Percentiles rank a stretch among this genome's conserved stretches.
These are phyloP conservation scores for Aureococcus anophagefferens DNA, from an alignment of 108 stramenopile genomes.

Conservation along the genomic window DNA sequence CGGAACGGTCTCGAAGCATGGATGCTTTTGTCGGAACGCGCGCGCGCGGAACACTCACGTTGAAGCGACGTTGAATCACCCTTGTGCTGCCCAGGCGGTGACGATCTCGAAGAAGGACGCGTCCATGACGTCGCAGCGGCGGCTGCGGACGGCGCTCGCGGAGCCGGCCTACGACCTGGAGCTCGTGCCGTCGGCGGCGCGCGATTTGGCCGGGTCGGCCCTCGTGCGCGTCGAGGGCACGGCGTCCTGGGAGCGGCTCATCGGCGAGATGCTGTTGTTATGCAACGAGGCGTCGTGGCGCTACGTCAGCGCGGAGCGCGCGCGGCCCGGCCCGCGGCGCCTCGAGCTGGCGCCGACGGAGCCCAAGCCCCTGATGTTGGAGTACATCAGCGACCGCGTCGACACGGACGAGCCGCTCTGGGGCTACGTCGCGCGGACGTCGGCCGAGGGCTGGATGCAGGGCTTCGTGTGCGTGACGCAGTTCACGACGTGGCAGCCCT, in stretches of 20 bases:
- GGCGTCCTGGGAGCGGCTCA: background rate
- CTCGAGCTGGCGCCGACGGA: background rate
- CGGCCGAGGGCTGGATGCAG: slow-evolving; percentile 57
- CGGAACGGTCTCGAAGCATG: too few relatives aligned
- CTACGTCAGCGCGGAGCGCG: too few relatives aligned
- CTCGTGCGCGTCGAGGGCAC: background rate
- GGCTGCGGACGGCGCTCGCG: background rate
- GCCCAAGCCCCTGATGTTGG: slow-evolving; percentile 69
- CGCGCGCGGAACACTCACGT: too few relatives aligned
- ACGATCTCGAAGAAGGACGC: too few relatives aligned
- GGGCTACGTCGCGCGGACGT: slow-evolving; percentile 59
- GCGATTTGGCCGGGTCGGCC: background rate
- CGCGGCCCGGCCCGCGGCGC: background rate
- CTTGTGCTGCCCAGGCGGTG: too few relatives aligned
- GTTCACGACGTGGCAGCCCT: slow-evolving; percentile 67
- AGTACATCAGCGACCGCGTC: slow-evolving; percentile 81
- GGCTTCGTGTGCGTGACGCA: slow-evolving; percentile 75
- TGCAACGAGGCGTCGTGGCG: slow-evolving; percentile 13
- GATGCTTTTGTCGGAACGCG: too few relatives aligned
- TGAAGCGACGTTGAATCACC: too few relatives aligned
- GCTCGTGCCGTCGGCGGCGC: background rate
- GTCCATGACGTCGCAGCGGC: background rate
- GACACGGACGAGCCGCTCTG: slow-evolving; percentile 78
- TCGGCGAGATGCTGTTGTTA: slow-evolving; percentile 15
- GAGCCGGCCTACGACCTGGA: background rate